These are phyloP conservation scores for Ceriops zippeliana DNA, from an alignment of 345 rosid genomes.

Conservation along the genomic window DNA sequence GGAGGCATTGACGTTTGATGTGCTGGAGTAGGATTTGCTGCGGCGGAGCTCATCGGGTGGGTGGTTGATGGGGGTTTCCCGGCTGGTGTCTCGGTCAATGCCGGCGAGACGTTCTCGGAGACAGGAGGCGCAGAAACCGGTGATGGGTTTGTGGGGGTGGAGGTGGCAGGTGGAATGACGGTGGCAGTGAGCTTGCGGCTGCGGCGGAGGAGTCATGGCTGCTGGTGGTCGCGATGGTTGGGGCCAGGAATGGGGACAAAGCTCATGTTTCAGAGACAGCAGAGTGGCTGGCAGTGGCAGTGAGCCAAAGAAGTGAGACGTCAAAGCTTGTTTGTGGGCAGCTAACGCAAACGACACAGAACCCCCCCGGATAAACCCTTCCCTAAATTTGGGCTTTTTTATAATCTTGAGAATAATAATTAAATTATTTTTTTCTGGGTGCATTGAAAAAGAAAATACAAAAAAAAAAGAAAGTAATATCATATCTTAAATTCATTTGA, in stretches of 20 bases:
- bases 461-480: neutral
- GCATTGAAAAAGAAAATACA: neutral
- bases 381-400: conserved; percentile 1
- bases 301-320: no score
- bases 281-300: neutral
- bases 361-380: conserved; percentile 34
- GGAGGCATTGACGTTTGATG: conserved; percentile 20
- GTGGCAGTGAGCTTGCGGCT: conserved; percentile 17
- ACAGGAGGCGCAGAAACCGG: conserved; percentile 67
- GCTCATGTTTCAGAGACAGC: conserved; percentile 2
- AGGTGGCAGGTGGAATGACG: conserved; percentile 54
- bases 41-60: conserved; percentile 44
- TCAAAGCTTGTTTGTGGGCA: neutral
- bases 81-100: conserved; percentile 44
- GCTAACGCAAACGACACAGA: neutral
- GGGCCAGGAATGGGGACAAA: neutral
- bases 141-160: conserved; percentile 49
- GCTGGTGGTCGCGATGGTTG: conserved; percentile 3
- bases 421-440: neutral
- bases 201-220: conserved; percentile 40
- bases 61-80: conserved; percentile 18
- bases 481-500: no score
- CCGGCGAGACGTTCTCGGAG: conserved; percentile 78
- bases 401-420: neutral
- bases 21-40: conserved; percentile 43